These are phyloP conservation scores for Metarhizium rileyi DNA, from an alignment of 2,329 filamentous ascomycete genomes.

Conservation along the genomic window DNA sequence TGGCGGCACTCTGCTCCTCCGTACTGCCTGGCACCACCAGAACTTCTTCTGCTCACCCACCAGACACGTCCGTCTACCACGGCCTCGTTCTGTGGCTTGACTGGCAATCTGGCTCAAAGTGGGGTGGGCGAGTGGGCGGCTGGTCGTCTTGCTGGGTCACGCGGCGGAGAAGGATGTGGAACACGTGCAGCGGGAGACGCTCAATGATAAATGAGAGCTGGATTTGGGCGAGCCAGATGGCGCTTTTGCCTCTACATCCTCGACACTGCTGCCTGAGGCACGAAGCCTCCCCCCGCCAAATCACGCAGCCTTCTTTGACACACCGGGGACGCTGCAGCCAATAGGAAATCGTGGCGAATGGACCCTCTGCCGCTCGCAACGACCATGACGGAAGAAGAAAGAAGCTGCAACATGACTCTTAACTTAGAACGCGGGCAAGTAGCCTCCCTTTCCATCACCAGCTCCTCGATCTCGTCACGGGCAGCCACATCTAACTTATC, in stretches of 20 bases:
- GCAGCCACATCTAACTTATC: background rate
- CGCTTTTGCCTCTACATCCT: background rate
- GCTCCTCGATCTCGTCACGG: background rate
- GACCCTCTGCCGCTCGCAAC: background rate
- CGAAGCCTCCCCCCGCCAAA: background rate
- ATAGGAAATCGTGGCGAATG: conserved; percentile 3
- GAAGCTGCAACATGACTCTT: no score
- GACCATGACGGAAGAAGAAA: no score
- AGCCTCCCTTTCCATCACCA: background rate
- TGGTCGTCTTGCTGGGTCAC: conserved; percentile 9
- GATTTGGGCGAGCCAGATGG: background rate
- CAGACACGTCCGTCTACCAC: no score
- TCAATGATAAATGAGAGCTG: conserved; percentile 8
- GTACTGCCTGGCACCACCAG: no score
- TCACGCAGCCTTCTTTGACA: conserved; percentile 1
- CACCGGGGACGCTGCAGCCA: background rate
- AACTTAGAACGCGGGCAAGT: no score
- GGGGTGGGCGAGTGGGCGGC: background rate
- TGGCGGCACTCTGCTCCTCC: no score
- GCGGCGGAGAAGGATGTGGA: conserved; percentile 10
- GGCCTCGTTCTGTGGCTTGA: no score
- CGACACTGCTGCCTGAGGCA: conserved; percentile 8
- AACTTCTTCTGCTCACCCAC: no score
- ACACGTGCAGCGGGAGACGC: conserved; percentile 11
- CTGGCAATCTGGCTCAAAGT: background rate